A percentile compares a stretch with the other conserved stretches of the same genome.
Conservation (phyloP, 2,329 filamentous ascomycete species). For the Trichoderma afroharzianum region DNA sequence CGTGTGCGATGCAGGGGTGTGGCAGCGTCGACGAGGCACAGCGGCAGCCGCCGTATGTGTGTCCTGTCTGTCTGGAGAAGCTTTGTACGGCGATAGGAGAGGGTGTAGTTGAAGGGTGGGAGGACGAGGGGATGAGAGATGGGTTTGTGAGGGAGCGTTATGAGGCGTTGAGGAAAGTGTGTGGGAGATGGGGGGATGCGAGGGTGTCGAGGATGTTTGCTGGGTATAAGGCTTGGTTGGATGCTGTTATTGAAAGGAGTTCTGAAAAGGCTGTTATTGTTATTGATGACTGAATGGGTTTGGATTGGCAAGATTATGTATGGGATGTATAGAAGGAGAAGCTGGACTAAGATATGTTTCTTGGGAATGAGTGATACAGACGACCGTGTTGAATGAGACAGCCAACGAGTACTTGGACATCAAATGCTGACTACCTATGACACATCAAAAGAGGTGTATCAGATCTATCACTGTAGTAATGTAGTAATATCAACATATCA, state of each 20-base stretch:
- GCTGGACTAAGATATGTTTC: neutral
- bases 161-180: slow-evolving; percentile 5
- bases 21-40: slow-evolving; percentile 55
- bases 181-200: neutral
- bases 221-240: slow-evolving; percentile 15
- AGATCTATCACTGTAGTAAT: neutral
- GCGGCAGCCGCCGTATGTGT: slow-evolving; percentile 61
- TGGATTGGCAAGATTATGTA: too few relatives aligned
- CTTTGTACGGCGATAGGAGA: slow-evolving; percentile 29
- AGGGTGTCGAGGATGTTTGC: slow-evolving; percentile 10
- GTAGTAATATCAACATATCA: too few relatives aligned
- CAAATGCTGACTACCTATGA: neutral
- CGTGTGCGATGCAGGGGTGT: slow-evolving; percentile 62
- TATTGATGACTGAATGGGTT: neutral
- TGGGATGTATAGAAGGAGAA: neutral
- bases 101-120: slow-evolving; percentile 3
- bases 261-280: too few relatives aligned
- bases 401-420: neutral
- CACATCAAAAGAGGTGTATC: neutral
- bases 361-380: neutral
- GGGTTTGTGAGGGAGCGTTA: slow-evolving; percentile 14
- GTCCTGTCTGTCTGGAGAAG: slow-evolving; percentile 57
- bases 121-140: neutral
- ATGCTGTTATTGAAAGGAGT: neutral
- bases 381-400: neutral